These are phyloP conservation scores for Sinapis alba DNA, from an alignment of 441 rosid species.

Conservation along the genomic window DNA sequence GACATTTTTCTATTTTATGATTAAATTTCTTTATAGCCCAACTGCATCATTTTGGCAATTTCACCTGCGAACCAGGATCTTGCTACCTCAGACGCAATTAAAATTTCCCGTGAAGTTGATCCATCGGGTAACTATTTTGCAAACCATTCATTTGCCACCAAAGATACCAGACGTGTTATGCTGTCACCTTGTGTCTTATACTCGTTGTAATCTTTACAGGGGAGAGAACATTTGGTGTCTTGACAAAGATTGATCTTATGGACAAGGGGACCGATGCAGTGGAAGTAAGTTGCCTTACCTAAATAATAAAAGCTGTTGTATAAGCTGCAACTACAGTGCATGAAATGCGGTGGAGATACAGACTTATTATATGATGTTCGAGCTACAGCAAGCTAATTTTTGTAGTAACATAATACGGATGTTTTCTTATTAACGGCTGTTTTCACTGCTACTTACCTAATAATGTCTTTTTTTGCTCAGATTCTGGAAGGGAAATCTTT, in stretches of 20 bases:
- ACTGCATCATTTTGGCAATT: constrained; percentile 91
- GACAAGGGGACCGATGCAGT: constrained; percentile 98
- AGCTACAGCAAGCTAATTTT: not conserved
- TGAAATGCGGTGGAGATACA: not conserved
- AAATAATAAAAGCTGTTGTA: constrained; percentile 3
- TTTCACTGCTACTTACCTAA: constrained; percentile 16
- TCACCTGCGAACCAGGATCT: constrained; percentile 99
- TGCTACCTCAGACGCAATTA: constrained; percentile 96
- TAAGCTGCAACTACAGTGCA: not conserved
- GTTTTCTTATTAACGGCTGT: constrained; percentile 18
- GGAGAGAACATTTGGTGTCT: constrained; percentile 94
- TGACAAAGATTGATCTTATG: constrained; percentile 99
- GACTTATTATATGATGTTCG: constrained; percentile 11
- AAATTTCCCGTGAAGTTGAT: constrained; percentile 96
- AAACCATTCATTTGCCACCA: constrained; percentile 11
- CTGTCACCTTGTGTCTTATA: constrained; percentile 10
- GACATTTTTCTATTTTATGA: constrained; percentile 13
- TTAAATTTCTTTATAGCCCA: constrained; percentile 64
- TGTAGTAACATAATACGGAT: constrained; percentile 7
- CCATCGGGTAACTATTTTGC: constrained; percentile 67
- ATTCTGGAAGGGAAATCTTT: constrained; percentile 90
- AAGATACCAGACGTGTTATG: not conserved
- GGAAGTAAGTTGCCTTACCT: constrained; percentile 68
- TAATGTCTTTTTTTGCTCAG: constrained; percentile 47
- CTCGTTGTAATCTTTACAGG: constrained; percentile 56